Percentiles rank a stretch among this genome's conserved stretches.
Conservation (phyloP, 805 yeast species). For the Geotrichum ghanense region DNA sequence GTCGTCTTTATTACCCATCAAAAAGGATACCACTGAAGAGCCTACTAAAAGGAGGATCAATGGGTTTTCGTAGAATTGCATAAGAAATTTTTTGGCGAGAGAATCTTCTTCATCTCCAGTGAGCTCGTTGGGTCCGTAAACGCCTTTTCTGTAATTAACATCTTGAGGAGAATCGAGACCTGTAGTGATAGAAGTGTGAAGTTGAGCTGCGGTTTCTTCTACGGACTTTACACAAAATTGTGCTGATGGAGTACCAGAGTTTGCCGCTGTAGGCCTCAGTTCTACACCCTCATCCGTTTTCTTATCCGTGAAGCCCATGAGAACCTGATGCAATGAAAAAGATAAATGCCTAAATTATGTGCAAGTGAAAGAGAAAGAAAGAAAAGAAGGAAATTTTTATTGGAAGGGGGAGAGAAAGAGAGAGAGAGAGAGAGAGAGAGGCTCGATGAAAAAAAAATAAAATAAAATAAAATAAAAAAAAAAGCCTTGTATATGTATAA, state of each 20-base stretch:
- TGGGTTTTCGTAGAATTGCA: slow-evolving; percentile 84
- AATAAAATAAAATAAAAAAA: too few species aligned
- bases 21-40: slow-evolving; percentile 73
- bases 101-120: slow-evolving; percentile 65
- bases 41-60: slow-evolving; percentile 79
- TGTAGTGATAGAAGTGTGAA: slow-evolving; percentile 44
- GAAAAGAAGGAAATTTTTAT: background rate
- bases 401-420: background rate
- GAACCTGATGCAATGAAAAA: background rate
- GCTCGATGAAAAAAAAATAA: too few species aligned
- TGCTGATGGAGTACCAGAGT: slow-evolving; percentile 42
- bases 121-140: slow-evolving; percentile 77
- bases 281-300: background rate
- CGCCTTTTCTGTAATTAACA: slow-evolving; percentile 53
- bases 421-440: too few species aligned
- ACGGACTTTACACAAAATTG: slow-evolving; percentile 49
- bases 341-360: too few species aligned
- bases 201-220: slow-evolving; percentile 51
- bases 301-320: background rate
- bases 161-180: slow-evolving; percentile 69
- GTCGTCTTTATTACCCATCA: slow-evolving; percentile 95
- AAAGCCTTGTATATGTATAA: too few species aligned
- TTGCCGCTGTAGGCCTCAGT: background rate
- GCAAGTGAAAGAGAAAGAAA: background rate
- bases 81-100: slow-evolving; percentile 56